phyloP scores from a whole-genome alignment of 139 green algal genomes.

The Coelastrella sp. region DNA sequence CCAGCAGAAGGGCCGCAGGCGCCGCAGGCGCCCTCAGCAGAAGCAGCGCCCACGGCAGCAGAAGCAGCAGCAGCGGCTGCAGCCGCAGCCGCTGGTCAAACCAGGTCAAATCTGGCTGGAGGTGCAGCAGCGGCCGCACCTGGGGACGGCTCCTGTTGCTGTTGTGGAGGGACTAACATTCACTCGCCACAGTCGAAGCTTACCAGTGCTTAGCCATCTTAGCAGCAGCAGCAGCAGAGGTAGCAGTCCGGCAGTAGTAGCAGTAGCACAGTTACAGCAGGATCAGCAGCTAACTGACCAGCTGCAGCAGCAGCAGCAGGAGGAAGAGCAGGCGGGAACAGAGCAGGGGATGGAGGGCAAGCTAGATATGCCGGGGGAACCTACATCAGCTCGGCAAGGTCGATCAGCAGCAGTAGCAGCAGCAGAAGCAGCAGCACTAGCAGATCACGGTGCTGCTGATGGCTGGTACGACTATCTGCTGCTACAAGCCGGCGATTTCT shows the following conservation, averaged over 20 bases:
- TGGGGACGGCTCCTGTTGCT: neutral
- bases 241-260: too few relatives aligned
- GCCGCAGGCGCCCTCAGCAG: too few relatives aligned
- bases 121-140: slow-evolving; percentile 8
- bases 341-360: too few relatives aligned
- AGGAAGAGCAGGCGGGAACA: too few relatives aligned
- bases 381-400: too few relatives aligned
- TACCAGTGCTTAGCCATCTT: neutral
- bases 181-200: neutral
- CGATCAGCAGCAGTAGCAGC: neutral
- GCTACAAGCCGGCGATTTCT: slow-evolving; percentile 16
- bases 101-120: neutral
- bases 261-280: too few relatives aligned
- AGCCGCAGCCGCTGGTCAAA: neutral
- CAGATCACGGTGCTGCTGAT: neutral
- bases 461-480: slow-evolving; percentile 16
- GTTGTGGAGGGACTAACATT: slow-evolving; percentile 16
- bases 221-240: too few relatives aligned
- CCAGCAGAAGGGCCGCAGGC: neutral
- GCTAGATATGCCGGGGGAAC: too few relatives aligned
- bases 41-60: neutral
- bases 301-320: neutral
- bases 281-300: neutral
- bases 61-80: neutral
- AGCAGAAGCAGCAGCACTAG: neutral